phyloP scores from a whole-genome alignment of 768 basidiomycete genomes.

The Boletus tylopilopsis region DNA sequence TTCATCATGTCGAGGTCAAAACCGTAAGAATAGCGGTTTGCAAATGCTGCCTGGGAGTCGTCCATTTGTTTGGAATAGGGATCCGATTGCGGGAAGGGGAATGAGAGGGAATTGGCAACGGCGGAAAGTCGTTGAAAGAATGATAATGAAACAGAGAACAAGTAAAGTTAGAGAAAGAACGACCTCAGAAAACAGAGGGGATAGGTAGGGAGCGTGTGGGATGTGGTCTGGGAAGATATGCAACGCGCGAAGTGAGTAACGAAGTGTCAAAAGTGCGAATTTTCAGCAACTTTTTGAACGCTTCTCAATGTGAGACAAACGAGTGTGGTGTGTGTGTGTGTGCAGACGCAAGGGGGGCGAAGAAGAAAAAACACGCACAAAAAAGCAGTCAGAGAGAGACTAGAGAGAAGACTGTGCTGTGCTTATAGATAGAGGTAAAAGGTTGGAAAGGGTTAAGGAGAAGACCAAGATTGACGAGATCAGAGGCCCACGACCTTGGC shows the following conservation, averaged over 20 bases:
- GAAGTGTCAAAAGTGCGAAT: conserved; percentile 27
- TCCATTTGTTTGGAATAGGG: conserved; percentile 47
- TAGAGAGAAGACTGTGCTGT: conserved; percentile 34
- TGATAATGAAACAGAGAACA: conserved; percentile 44
- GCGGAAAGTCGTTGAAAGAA: conserved; percentile 39
- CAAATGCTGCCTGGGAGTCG: conserved; percentile 70
- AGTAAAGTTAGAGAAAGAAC: conserved; percentile 57
- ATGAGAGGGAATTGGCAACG: conserved; percentile 49
- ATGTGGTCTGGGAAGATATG: conserved; percentile 29
- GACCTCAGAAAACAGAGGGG: conserved; percentile 31
- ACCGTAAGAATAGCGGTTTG: conserved; percentile 65
- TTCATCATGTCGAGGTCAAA: conserved; percentile 95
- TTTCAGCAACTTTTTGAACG: conserved; percentile 28
- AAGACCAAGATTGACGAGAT: conserved; percentile 34
- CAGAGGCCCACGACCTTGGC: conserved; percentile 29
- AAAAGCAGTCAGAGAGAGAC: conserved; percentile 29
- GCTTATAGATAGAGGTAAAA: conserved; percentile 39
- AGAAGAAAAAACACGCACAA: conserved; percentile 40
- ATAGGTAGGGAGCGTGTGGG: conserved; percentile 44
- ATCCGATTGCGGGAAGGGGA: conserved; percentile 28
- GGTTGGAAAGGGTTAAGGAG: conserved; percentile 32
- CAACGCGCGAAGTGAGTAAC: conserved; percentile 16
- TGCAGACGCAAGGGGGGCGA: conserved; percentile 18
- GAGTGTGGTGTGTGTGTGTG: conserved; percentile 30
- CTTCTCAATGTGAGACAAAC: conserved; percentile 26